Evolutionary conservation across 176 grass and related monocot species (phyloP), one percentile per base, ranked within the genome.

Genomic region (Chrysopogon serrulatus): DNA sequence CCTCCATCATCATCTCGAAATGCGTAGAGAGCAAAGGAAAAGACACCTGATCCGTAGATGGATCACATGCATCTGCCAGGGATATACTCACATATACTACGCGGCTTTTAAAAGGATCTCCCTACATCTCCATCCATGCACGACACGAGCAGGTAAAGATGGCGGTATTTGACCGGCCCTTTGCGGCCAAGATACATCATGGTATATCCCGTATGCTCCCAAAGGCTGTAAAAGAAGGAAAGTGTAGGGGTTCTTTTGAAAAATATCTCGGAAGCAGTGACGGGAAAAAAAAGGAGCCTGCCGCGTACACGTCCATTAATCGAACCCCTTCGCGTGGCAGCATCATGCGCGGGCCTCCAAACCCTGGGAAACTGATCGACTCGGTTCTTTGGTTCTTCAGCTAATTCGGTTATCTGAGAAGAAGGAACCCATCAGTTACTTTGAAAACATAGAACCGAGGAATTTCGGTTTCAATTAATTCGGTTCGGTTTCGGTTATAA

Each of bases 81-180:
- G 56, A 60, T 60, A 60, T 60, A 60, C 56, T 56, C 51, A 54
- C 49, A 75, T 87, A 86, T 80, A 82, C n/a, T 71, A 10, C 62
- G 9, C 48, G 10, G 15, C 79, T 87, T 79, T 87, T 45, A 5
- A 87, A 87, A 81, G 85, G 70, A 87, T 30, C 43, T n/a, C n/a
- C 79, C 44, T 32, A 32, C 63, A 49, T 57, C 61, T 23, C 65
- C 35, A 23, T 30, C 79, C 79, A 65, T 73, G 69, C 76, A 49
- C 63, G 44, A 21, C 51, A 70, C n/a, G 79, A 60, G 51, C 33
- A 40, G 45, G 12, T 51, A 74, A 77, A 88, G 79, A 78, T 39
- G 42, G 63, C 41, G 24, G 63, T 64, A 82, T 83, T 83, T 88
- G 86, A 88, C 79, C 16, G 73, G 49, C 32, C 37, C 62, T 76